Evolutionary conservation across 2,329 filamentous ascomycete species (phyloP).

Genomic region (Aspergillus vadensis): DNA sequence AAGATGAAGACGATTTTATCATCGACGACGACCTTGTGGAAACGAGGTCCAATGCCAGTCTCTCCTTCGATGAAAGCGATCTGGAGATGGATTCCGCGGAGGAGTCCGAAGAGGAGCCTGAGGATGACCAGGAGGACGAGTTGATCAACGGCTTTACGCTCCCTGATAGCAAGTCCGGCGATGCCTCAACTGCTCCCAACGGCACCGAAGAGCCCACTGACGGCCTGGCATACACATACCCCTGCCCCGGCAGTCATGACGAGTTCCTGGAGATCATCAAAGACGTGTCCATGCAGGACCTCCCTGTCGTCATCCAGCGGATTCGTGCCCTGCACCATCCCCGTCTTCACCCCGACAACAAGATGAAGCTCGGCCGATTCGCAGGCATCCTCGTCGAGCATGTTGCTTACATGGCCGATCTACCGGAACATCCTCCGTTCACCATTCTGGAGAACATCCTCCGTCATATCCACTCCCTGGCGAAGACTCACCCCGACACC

Average conservation of each 20-base stretch:
- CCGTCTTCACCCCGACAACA: slow-evolving; percentile 81
- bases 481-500: slow-evolving; percentile 78
- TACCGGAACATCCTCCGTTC: slow-evolving; percentile 59
- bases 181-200: slow-evolving; percentile 33
- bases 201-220: slow-evolving; percentile 48
- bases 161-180: slow-evolving; percentile 27
- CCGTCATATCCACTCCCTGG: slow-evolving; percentile 88
- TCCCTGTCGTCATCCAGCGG: slow-evolving; percentile 80
- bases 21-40: slow-evolving; percentile 88
- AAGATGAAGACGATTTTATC: slow-evolving; percentile 92
- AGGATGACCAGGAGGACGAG: slow-evolving; percentile 63
- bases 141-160: slow-evolving; percentile 69
- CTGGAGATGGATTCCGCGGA: slow-evolving; percentile 62
- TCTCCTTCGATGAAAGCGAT: slow-evolving; percentile 45
- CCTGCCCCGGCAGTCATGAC: slow-evolving; percentile 76
- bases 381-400: slow-evolving; percentile 55
- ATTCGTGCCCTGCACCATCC: slow-evolving; percentile 92
- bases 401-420: slow-evolving; percentile 59
- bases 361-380: slow-evolving; percentile 69
- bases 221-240: slow-evolving; percentile 78
- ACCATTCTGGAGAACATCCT: slow-evolving; percentile 74
- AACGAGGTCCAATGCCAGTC: slow-evolving; percentile 64
- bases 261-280: slow-evolving; percentile 70
- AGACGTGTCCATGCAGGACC: slow-evolving; percentile 62
- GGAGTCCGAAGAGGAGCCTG: slow-evolving; percentile 57